phyloP scores from a whole-genome alignment of 2,329 filamentous ascomycete species.

The Trichoderma atroviride region DNA sequence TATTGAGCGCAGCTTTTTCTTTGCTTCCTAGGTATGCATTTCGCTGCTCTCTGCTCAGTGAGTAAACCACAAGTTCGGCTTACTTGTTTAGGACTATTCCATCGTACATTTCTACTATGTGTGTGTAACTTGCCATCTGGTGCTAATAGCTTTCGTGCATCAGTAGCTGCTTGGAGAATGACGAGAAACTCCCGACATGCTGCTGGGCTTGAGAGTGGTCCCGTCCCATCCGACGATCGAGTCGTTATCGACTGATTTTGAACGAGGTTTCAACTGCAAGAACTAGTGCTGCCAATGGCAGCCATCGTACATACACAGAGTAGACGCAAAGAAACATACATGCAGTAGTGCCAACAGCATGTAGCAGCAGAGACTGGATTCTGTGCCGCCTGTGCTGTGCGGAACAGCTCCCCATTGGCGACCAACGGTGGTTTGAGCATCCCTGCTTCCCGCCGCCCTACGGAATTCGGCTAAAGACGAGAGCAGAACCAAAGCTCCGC shows the following conservation, averaged over 20 bases:
- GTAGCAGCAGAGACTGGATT: neutral
- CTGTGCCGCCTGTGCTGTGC: neutral
- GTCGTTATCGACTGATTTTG: neutral
- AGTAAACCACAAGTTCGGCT: neutral
- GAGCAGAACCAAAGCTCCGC: neutral
- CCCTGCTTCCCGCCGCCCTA: slow-evolving; percentile 4
- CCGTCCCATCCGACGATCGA: neutral
- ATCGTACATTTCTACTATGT: neutral
- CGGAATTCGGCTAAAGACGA: slow-evolving; percentile 15
- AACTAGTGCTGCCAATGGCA: neutral
- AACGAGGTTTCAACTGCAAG: neutral
- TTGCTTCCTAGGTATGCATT: neutral
- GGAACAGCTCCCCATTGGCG: neutral
- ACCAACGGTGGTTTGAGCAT: neutral
- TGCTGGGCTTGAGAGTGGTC: neutral
- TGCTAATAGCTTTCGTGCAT: neutral
- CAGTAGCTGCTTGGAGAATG: neutral
- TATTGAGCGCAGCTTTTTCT: neutral
- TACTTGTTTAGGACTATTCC: neutral
- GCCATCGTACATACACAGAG: neutral
- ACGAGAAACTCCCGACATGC: neutral
- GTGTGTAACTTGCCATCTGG: neutral
- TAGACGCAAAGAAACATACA: neutral
- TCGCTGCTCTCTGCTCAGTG: neutral
- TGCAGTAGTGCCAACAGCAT: neutral